Percentiles rank a stretch among this genome's conserved stretches.
phyloP scores from a whole-genome alignment of 805 yeast species.

The Wickerhamiella sergipiensis region DNA sequence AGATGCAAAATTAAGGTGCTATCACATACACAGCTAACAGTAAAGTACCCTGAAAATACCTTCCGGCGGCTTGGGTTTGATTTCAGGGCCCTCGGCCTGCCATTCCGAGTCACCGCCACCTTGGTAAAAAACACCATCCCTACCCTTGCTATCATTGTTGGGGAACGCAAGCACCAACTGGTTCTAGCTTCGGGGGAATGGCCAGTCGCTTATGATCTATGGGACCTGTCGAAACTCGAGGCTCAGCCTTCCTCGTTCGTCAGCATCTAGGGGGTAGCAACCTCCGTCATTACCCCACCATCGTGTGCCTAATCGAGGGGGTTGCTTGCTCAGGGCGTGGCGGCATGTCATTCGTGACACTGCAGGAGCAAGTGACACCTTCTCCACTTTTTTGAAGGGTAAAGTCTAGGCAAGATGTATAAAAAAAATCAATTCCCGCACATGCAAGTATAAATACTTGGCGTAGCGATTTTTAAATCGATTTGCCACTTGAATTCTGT shows the following conservation, averaged over 20 bases:
- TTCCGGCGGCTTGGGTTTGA: background rate
- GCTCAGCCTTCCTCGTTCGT: background rate
- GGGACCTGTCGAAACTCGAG: background rate
- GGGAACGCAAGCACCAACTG: background rate
- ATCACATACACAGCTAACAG: background rate
- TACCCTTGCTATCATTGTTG: background rate
- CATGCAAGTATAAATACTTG: too few relatives aligned
- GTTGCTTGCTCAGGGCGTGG: background rate
- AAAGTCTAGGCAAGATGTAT: background rate
- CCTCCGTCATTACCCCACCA: background rate
- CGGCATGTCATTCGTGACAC: background rate
- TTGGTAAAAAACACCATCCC: background rate
- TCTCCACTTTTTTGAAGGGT: background rate
- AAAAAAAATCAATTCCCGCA: background rate
- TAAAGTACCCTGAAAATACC: background rate
- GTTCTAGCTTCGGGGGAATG: too few relatives aligned
- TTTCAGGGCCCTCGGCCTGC: background rate
- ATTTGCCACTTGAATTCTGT: too few relatives aligned
- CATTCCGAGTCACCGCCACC: background rate
- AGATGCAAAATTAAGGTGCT: background rate
- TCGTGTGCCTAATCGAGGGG: background rate
- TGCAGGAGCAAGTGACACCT: background rate
- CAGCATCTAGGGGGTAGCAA: background rate
- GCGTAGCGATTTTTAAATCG: too few relatives aligned
- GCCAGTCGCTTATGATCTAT: too few relatives aligned